phyloP scores from a whole-genome alignment of 306 rosid species.

The Hippophae rhamnoides region DNA sequence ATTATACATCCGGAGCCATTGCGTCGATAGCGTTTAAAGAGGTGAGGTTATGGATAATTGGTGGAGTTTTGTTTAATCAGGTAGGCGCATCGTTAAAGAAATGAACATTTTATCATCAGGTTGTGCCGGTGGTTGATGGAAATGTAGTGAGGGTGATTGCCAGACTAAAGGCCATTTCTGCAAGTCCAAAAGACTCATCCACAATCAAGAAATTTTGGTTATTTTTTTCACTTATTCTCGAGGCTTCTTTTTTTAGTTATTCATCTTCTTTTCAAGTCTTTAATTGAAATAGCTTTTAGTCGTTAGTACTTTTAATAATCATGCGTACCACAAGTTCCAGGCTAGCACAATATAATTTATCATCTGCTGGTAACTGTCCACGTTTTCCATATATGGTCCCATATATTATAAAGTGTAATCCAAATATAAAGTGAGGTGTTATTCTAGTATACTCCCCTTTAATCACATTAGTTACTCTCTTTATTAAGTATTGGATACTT shows the following conservation, averaged over 20 bases:
- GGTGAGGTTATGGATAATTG: conserved; percentile 32
- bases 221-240: conserved; percentile 23
- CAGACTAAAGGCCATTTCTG: conserved; percentile 64
- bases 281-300: no score
- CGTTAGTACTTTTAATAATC: no score
- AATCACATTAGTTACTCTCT: no score
- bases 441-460: no score
- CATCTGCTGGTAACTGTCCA: no score
- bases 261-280: not conserved
- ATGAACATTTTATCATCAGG: conserved; percentile 34
- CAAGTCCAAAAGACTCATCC: conserved; percentile 58
- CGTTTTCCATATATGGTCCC: no score
- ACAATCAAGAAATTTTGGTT: conserved; percentile 75
- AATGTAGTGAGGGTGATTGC: conserved; percentile 88
- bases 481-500: no score
- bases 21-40: conserved; percentile 88
- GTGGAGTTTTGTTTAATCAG: conserved; percentile 19
- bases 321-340: no score
- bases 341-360: no score
- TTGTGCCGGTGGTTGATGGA: conserved; percentile 89
- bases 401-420: no score
- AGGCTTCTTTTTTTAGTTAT: conserved; percentile 7
- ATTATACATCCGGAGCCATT: conserved; percentile 83
- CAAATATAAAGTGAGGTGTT: no score
- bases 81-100: conserved; percentile 17